Base-by-base conservation (phyloP, 2,329 filamentous ascomycete species). In the Diplocarpon rosae region DNA sequence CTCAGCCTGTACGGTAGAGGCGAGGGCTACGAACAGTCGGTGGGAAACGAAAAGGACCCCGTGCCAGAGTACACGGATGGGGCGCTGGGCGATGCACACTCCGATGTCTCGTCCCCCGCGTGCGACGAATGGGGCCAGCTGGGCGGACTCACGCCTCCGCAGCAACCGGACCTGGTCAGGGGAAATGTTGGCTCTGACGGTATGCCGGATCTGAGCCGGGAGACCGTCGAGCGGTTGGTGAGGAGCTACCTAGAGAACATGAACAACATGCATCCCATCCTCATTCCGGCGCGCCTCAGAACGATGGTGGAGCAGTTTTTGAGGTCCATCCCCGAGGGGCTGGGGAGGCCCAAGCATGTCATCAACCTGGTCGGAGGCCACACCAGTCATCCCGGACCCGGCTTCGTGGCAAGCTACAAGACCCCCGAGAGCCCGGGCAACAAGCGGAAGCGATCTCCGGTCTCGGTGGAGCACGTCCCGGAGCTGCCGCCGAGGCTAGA, bases 1-100 rank as follows among this genome's bases (percentile, higher is more conserved):
- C 68, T 94, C 33, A 77, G 83, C 17, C 69, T 90, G 1, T 88
- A 83, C 63, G 87, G 87, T 1, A 76, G 80, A 48, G 88, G 88
- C 3, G 86, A 93, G 63, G 85, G 83, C 28, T 68, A 73, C 20
- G 79, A 81, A 54, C 68, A 70, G 17, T 73, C 74, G 36, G 69
- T 74, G 17, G 67, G 56, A 30, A 58, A 59, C 39, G 58, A 59
- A 15, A 56, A 46, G 20, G 58, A 61, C 41, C 52, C 54, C n/a
- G 42, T 56, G 28, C 49, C 63, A 7, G 65, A 69, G 12, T 59
- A 67, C 34, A n/a, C n/a, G n/a, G 67, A 57, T n/a, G 68, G 68
- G 27, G 65, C 66, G 42, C 59, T 62, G 10, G 69, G 72, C 38
- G 73, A 76, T 31, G 47, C 49, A 2, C 49, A 49, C 27, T 71